Evolutionary conservation across 2,329 filamentous ascomycete species (phyloP), one percentile per base, ranked within the genome.

Genomic region (Albifimbria verrucaria): DNA sequence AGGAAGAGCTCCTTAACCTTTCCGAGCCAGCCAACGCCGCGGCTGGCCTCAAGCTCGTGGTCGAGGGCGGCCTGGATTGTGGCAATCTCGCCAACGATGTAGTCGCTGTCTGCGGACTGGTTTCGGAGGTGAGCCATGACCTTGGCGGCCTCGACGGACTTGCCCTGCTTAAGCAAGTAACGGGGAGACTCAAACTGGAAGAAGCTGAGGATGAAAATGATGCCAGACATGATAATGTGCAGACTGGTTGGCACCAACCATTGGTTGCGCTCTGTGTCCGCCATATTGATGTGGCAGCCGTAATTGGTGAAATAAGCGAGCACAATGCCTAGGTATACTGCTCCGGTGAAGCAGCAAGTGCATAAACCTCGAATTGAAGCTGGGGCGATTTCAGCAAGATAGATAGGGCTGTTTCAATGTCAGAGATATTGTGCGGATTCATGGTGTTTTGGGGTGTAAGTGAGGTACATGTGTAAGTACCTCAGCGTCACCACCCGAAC

Each of bases 221-320:
- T 70, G 4, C 81, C 81, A 2, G 88, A 85, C 63, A 92, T 91
- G 64, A 91, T 91, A 67, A 93, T 76, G 65, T 93, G 89, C 53
- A 92, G 75, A 59, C 83, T 85, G 42, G 87, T 90, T 0, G 89
- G 89, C 0, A 90, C 80, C 43, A 88, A 77, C 81, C 81, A 84
- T 57, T 78, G 75, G 51, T 74, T 72, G 52, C 74, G 70, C 2
- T 72, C 74, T n/a, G 66, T 60, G 48, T 76, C 72, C 22, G 71
- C 67, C 21, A 85, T 70, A 65, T 83, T 72, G 43, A 83, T 51
- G 52, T 76, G 67, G 51, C 72, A 75, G 53, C 85, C 85, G 64
- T 86, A 88, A 67, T 86, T 88, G 54, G 87, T 83, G 62, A 91
- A 92, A 72, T 92, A 93, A 9, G 87, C 88, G 17, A 92, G 76